Conservation (phyloP, 2,329 filamentous ascomycete species). For the Trichoderma sp. region DNA sequence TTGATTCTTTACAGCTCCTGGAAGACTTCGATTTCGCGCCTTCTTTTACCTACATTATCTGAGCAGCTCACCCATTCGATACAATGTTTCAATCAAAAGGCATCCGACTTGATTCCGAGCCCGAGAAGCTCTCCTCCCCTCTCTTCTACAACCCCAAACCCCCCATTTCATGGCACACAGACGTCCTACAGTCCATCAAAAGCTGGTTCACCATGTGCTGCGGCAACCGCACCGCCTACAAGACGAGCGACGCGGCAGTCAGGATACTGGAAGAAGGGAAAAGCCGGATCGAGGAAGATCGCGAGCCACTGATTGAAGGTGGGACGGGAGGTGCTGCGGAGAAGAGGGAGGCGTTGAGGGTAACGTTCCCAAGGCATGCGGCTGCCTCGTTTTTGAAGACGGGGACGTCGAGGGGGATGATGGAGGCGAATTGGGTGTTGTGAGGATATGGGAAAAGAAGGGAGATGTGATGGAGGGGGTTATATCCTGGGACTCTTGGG, state of each 20-base stretch:
- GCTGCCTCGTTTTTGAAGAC: constrained; percentile 42
- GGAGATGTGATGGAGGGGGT: not conserved
- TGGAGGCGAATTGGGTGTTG: constrained; percentile 35
- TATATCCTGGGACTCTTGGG: too few species aligned
- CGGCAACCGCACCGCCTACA: constrained; percentile 2
- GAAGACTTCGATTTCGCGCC: not conserved
- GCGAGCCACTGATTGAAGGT: constrained; percentile 25
- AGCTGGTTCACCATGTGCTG: constrained; percentile 21
- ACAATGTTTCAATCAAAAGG: constrained; percentile 9
- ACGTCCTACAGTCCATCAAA: constrained; percentile 10
- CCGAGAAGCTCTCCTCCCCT: not conserved
- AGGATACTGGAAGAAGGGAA: constrained; percentile 1
- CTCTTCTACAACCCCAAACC: constrained; percentile 4
- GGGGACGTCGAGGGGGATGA: constrained; percentile 40
- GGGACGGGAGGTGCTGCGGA: not conserved
- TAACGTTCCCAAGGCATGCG: constrained; percentile 39
- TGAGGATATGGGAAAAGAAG: constrained; percentile 14
- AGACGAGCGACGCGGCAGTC: constrained; percentile 1
- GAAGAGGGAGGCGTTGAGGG: not conserved
- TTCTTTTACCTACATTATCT: not conserved
- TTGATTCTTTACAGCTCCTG: not conserved
- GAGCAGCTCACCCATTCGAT: not conserved
- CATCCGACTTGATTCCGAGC: not conserved
- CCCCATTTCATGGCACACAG: not conserved
- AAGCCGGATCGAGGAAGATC: constrained; percentile 6